Evolutionary conservation across 768 basidiomycete genomes (phyloP).

Genomic region (Exsudoporus frostii): DNA sequence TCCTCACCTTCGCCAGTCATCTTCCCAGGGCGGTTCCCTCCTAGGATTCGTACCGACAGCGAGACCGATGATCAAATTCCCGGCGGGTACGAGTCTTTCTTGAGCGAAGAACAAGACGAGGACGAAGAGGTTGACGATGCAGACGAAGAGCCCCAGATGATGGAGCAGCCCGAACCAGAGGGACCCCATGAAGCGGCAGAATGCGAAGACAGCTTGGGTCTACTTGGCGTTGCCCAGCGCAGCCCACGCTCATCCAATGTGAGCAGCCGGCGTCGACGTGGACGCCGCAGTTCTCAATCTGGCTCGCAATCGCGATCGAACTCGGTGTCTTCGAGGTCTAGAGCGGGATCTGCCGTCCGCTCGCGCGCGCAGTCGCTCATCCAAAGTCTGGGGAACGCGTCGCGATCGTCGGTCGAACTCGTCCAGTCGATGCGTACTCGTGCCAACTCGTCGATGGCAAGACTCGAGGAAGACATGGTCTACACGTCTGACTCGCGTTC

Average conservation of each 20-base stretch:
- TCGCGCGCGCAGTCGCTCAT: conserved; percentile 65
- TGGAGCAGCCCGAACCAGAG: conserved; percentile 47
- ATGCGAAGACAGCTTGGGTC: conserved; percentile 57
- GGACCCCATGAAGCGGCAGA: conserved; percentile 59
- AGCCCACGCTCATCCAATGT: conserved; percentile 43
- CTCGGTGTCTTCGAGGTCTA: conserved; percentile 37
- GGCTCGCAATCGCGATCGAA: conserved; percentile 29
- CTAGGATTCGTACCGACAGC: conserved; percentile 29
- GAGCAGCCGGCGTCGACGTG: conserved; percentile 32
- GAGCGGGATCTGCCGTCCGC: conserved; percentile 52
- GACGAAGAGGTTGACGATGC: conserved; percentile 34
- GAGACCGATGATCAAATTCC: conserved; percentile 27
- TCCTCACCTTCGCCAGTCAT: conserved; percentile 36
- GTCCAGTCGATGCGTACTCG: conserved; percentile 50
- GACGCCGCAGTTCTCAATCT: conserved; percentile 37
- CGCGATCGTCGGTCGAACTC: conserved; percentile 57
- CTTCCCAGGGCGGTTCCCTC: conserved; percentile 26
- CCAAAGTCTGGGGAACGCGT: conserved; percentile 59
- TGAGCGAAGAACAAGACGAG: conserved; percentile 29
- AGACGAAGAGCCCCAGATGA: conserved; percentile 35
- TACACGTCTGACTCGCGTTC: conserved; percentile 36
- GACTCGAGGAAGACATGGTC: conserved; percentile 55
- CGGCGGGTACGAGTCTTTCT: conserved; percentile 30
- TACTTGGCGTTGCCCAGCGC: conserved; percentile 51
- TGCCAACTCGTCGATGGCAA: conserved; percentile 65